Percentiles rank a stretch among this genome's conserved stretches.
These are phyloP conservation scores for Wickerhamia fluorescens DNA, from an alignment of 805 yeast species.

Conservation along the genomic window DNA sequence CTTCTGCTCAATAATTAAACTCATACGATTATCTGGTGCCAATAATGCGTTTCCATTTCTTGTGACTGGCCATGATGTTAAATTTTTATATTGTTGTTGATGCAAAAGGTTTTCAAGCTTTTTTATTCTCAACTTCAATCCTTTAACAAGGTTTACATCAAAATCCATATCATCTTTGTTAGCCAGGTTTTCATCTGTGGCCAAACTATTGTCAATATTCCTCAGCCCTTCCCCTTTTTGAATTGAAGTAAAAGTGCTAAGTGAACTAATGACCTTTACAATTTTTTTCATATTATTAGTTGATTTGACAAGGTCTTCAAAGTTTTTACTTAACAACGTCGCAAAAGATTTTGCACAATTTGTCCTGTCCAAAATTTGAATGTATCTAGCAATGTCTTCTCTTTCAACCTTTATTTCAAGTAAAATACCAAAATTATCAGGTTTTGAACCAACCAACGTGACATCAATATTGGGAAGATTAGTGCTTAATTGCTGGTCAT, in stretches of 20 bases:
- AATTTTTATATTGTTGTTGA: conserved; percentile 57
- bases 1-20: conserved; percentile 13
- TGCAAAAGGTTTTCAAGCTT: conserved; percentile 74
- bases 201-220: conserved; percentile 3
- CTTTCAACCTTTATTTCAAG: conserved; percentile 27
- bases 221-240: conserved; percentile 13
- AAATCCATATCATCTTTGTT: conserved; percentile 17
- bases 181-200: conserved; percentile 9
- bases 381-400: conserved; percentile 25
- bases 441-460: conserved; percentile 25
- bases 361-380: conserved; percentile 18
- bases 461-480: conserved; percentile 29
- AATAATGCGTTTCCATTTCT: conserved; percentile 10
- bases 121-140: conserved; percentile 64
- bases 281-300: conserved; percentile 31
- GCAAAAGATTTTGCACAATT: conserved; percentile 25
- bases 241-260: conserved; percentile 21
- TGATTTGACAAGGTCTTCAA: conserved; percentile 37
- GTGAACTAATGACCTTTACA: conserved; percentile 24
- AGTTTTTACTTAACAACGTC: conserved; percentile 35
- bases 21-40: conserved; percentile 6
- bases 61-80: conserved; percentile 39
- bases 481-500: conserved; percentile 7
- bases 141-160: conserved; percentile 40
- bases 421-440: conserved; percentile 25